These are phyloP conservation scores for Scortechinia acanthostroma DNA, from an alignment of 2,329 filamentous ascomycete species.

Conservation along the genomic window DNA sequence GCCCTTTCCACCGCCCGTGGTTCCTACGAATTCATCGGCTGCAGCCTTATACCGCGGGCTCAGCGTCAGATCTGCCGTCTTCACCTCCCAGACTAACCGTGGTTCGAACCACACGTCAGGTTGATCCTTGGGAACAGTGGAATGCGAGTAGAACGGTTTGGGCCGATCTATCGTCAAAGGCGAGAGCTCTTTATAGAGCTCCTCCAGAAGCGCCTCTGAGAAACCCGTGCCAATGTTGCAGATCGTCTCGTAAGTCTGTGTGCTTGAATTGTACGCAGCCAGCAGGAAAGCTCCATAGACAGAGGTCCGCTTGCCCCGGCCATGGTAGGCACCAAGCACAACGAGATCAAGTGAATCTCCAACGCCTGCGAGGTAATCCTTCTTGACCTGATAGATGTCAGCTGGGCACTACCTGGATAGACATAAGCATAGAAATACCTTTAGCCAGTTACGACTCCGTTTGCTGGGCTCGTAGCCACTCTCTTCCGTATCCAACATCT, in stretches of 20 bases:
- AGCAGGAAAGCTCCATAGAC: conserved; percentile 94
- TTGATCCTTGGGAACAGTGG: conserved; percentile 77
- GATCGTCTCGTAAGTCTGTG: conserved; percentile 83
- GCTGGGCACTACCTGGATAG: too few relatives aligned
- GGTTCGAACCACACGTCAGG: conserved; percentile 99
- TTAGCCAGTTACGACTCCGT: conserved; percentile 95
- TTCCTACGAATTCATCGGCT: conserved; percentile 70
- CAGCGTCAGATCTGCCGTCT: conserved; percentile 88
- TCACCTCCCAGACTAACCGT: conserved; percentile 91
- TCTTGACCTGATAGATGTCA: conserved; percentile 75
- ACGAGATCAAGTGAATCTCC: conserved; percentile 95
- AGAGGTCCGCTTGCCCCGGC: conserved; percentile 88
- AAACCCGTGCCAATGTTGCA: conserved; percentile 99
- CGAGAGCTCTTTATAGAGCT: conserved; percentile 70
- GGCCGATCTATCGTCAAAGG: conserved; percentile 77
- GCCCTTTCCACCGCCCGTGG: conserved; percentile 59
- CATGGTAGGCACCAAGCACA: conserved; percentile 87
- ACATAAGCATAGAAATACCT: conserved; percentile 58
- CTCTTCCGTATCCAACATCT: conserved; percentile 91
- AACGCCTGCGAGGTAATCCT: conserved; percentile 89
- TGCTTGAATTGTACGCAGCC: conserved; percentile 78
- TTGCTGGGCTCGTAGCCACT: conserved; percentile 95
- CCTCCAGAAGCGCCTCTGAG: conserved; percentile 85
- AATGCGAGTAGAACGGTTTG: conserved; percentile 92
- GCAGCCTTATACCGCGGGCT: conserved; percentile 92